These are phyloP conservation scores for Vinca major DNA, from an alignment of 305 asterid genomes.

Conservation along the genomic window DNA sequence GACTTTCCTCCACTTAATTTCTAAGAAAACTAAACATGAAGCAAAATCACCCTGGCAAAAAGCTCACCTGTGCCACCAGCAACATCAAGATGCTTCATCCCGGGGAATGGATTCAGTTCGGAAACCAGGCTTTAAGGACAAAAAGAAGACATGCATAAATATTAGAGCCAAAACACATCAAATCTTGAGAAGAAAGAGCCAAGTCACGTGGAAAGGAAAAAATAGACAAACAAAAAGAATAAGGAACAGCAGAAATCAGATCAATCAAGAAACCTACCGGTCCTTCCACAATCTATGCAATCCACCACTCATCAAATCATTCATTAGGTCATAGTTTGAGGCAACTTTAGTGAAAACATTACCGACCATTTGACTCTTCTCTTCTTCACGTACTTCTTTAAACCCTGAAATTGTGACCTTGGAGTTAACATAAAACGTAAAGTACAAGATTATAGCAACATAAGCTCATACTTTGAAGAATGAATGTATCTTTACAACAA, in stretches of 20 bases:
- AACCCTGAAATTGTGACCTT: conserved; percentile 41
- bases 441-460: neutral
- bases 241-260: too few relatives aligned
- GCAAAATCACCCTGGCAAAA: neutral
- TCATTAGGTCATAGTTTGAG: conserved; percentile 81
- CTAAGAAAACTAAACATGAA: neutral
- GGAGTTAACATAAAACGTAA: too few relatives aligned
- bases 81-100: conserved; percentile 96
- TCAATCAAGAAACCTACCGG: conserved; percentile 32
- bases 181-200: neutral
- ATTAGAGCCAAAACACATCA: neutral
- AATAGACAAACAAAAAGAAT: neutral
- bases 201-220: neutral
- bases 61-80: conserved; percentile 92
- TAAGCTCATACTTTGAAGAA: neutral
- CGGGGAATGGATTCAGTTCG: conserved; percentile 82
- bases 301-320: conserved; percentile 90
- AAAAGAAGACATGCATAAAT: conserved; percentile 5
- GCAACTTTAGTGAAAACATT: conserved; percentile 80
- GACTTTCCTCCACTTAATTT: neutral
- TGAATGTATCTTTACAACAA: neutral
- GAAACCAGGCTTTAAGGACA: conserved; percentile 48
- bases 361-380: conserved; percentile 71
- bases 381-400: conserved; percentile 75
- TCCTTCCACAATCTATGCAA: conserved; percentile 90